Conservation (phyloP, 2,329 filamentous ascomycete genomes). For the Phialocephala sp. region DNA sequence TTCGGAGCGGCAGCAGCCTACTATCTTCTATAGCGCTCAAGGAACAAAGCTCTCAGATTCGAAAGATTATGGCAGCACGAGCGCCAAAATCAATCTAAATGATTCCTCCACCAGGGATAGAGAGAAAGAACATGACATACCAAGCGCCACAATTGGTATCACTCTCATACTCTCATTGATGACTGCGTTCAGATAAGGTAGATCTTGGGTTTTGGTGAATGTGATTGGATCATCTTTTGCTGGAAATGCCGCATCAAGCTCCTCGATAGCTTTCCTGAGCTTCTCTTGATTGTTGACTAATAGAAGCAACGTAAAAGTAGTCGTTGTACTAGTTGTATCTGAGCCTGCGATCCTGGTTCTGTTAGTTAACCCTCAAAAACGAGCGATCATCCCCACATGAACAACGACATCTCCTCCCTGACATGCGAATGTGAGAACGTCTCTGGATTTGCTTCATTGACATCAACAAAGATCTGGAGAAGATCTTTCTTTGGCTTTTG, state of each 20-base stretch:
- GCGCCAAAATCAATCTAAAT: too few species aligned
- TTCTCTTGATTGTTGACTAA: slow-evolving; percentile 53
- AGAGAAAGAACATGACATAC: slow-evolving; percentile 4
- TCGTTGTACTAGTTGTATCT: slow-evolving; percentile 27
- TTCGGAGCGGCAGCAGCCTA: not conserved
- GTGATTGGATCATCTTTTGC: slow-evolving; percentile 25
- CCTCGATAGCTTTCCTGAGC: slow-evolving; percentile 49
- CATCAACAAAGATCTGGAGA: slow-evolving; percentile 31
- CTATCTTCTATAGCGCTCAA: not conserved
- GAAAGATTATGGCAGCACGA: too few species aligned
- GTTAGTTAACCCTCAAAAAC: not conserved
- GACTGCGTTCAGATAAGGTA: slow-evolving; percentile 32
- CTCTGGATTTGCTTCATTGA: slow-evolving; percentile 24
- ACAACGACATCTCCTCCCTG: slow-evolving; percentile 31
- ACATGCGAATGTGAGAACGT: slow-evolving; percentile 29
- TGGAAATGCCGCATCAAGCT: slow-evolving; percentile 47
- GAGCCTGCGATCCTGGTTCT: slow-evolving; percentile 27
- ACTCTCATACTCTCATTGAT: slow-evolving; percentile 34
- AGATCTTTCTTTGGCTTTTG: slow-evolving; percentile 24
- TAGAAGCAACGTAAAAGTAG: slow-evolving; percentile 39
- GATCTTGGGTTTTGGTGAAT: slow-evolving; percentile 29
- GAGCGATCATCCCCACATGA: slow-evolving; percentile 23
- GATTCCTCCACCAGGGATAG: too few species aligned
- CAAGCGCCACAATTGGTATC: slow-evolving; percentile 25
- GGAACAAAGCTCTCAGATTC: too few species aligned